These are phyloP conservation scores for Parathielavia appendiculata DNA, from an alignment of 495 filamentous ascomycete species.

Conservation along the genomic window DNA sequence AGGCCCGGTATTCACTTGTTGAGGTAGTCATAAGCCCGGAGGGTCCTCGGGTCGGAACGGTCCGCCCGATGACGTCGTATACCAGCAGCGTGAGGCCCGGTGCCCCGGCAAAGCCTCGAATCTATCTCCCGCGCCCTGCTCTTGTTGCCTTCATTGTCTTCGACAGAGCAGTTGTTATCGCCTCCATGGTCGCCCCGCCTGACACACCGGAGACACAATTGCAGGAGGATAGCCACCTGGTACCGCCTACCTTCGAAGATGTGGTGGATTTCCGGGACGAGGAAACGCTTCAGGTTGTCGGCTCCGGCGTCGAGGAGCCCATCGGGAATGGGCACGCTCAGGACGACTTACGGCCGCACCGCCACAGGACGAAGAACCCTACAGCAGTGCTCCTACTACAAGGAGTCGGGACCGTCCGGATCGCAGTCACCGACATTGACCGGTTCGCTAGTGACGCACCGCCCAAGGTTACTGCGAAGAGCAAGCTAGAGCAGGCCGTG, in stretches of 20 bases:
- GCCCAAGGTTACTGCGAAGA: slow-evolving; percentile 65
- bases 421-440: slow-evolving; percentile 54
- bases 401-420: slow-evolving; percentile 72
- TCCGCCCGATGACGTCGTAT: slow-evolving; percentile 62
- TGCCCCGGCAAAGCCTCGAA: slow-evolving; percentile 50
- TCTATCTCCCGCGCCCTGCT: slow-evolving; percentile 72
- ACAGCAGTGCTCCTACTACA: slow-evolving; percentile 68
- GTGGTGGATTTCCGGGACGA: slow-evolving; percentile 73
- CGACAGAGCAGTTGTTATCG: slow-evolving; percentile 65
- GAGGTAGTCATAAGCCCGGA: slow-evolving; percentile 41
- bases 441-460: slow-evolving; percentile 45
- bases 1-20: slow-evolving; percentile 40
- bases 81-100: slow-evolving; percentile 39
- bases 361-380: slow-evolving; percentile 54
- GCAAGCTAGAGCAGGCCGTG: slow-evolving; percentile 88
- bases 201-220: slow-evolving; percentile 66
- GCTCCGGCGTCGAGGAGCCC: slow-evolving; percentile 56
- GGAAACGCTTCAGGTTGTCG: slow-evolving; percentile 53
- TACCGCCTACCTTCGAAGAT: slow-evolving; percentile 70
- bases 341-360: slow-evolving; percentile 43
- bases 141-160: slow-evolving; percentile 81
- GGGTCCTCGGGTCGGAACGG: slow-evolving; percentile 42
- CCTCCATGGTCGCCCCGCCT: slow-evolving; percentile 58
- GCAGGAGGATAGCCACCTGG: slow-evolving; percentile 53
- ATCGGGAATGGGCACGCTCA: slow-evolving; percentile 31